Evolutionary conservation across 768 basidiomycete genomes (phyloP), one percentile per base, ranked within the genome.

Genomic region (Dendrothele bispora): DNA sequence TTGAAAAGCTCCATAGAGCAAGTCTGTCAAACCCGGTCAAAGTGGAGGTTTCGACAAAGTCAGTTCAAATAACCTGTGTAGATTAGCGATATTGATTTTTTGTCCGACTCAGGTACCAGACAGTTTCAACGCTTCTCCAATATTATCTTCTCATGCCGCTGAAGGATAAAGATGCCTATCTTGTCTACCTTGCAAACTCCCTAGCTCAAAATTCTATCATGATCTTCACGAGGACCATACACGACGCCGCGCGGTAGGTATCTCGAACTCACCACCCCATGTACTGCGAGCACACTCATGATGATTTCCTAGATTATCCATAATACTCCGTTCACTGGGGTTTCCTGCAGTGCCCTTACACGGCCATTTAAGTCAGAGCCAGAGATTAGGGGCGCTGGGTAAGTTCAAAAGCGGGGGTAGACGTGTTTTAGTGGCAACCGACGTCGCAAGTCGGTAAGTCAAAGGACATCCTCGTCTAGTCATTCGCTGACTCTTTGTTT

Each of bases 371-470:
- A 90, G 82, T 52, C 97, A 99, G 67, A 94, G 91, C 62, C 86
- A 92, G 56, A 85, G 97, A 7, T 71, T 98, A 35, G 97, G 95
- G 38, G 91, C 95, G 21, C 72, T 99, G 20, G 87, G 83, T 42
- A 98, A 98, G 68, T 98, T 99, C 69, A 97, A 95, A 70, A 86
- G 86, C 47, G 97, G 97, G 7, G 89, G 88, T n/a, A 75, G 92
- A 47, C 89, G 79, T 55, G 81, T 99, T 46, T 69, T 99, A 7
- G 92, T 99, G 7, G 97, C 97, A 15, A 99, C 97, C 0, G 97
- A 99, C 65, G 84, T 99, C 46, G 97, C 97, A 21, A 91, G 88
- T 67, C 86, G 92, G 84, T 88, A 52, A 57, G 84, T 70, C 35
- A 24, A 34, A 22, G n/a, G n/a, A n/a, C n/a, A n/a, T n/a, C n/a